Evolutionary conservation across 306 rosid genomes (phyloP), one percentile per base, ranked within the genome.

Genomic region (Hylodesmum podocarpum): DNA sequence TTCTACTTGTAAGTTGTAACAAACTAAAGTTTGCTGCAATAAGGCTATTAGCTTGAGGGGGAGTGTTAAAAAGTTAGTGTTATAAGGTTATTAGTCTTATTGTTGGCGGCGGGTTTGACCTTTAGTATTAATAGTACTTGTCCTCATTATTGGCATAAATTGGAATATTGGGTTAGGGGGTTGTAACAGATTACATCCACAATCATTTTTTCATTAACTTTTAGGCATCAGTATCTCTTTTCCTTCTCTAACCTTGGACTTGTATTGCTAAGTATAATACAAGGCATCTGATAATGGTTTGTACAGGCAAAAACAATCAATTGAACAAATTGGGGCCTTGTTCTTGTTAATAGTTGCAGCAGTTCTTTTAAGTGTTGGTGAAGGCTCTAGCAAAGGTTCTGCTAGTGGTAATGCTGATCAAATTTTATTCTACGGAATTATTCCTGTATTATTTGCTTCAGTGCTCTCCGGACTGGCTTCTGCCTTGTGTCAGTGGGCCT

Each of bases 391-490:
- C 46, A 92, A 91, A 83, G 90, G 88, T 64, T 81, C 96, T 41
- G 40, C 76, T 24, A 62, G 83, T 69, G 78, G 77, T 66, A 86
- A 81, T 76, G 25, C 94, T n/a, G 96, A 92, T 83, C 94, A 88
- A 75, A 83, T 83, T 83, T 81, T 90, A 73, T 92, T 89, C 80
- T 81, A 89, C 78, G 99, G 99, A 81, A 91, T 96, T 75, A 29
- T 96, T 80, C 99, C 99, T 10, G 91, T 96, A 79, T 83, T 96
- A 84, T 85, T 87, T 80, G 97, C 96, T 37, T 96, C 99, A 41
- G 87, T 96, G 54, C 99, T 95, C 70, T 95, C 99, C 12, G 99
- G 99, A 55, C 81, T 96, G 78, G 97, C 99, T 75, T 95, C 99
- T 76, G 63, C 97, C 53, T 80, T 95, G 85, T 95, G 99, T 82